Evolutionary conservation across 2,329 filamentous ascomycete species (phyloP).

Genomic region (Magnaporthiopsis poae): DNA sequence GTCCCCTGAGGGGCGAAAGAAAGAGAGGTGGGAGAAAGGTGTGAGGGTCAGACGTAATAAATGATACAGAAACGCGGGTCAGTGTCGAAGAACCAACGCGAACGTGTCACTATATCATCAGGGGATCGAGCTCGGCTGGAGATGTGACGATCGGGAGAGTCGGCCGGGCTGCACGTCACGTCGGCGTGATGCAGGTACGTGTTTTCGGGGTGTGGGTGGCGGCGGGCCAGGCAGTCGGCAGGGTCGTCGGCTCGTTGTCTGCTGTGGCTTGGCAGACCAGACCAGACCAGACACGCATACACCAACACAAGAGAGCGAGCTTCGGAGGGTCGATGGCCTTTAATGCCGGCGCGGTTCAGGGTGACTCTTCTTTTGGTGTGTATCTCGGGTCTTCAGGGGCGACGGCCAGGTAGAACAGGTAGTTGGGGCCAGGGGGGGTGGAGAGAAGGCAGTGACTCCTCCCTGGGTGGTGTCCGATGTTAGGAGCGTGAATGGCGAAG

Average conservation of each 20-base stretch:
- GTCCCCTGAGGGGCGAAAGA: constrained; percentile 7
- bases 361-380: constrained; percentile 11
- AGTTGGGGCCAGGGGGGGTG: neutral
- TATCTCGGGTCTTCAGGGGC: constrained; percentile 12
- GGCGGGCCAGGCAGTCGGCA: constrained; percentile 7
- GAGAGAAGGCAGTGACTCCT: constrained; percentile 4
- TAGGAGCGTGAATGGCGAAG: constrained; percentile 9
- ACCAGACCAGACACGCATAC: neutral
- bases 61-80: constrained; percentile 11
- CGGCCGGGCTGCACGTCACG: neutral
- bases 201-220: neutral
- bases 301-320: neutral
- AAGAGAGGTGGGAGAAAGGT: neutral
- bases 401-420: constrained; percentile 7
- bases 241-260: constrained; percentile 5
- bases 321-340: neutral
- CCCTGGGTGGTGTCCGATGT: constrained; percentile 3
- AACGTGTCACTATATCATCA: constrained; percentile 1
- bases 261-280: neutral
- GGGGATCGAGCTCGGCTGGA: constrained; percentile 7
- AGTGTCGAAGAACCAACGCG: constrained; percentile 6
- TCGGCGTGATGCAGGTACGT: neutral
- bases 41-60: neutral
- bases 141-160: neutral
- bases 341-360: neutral